Evolutionary conservation across 2,329 filamentous ascomycete species (phyloP).

Genomic region (Nigrospora oryzae): DNA sequence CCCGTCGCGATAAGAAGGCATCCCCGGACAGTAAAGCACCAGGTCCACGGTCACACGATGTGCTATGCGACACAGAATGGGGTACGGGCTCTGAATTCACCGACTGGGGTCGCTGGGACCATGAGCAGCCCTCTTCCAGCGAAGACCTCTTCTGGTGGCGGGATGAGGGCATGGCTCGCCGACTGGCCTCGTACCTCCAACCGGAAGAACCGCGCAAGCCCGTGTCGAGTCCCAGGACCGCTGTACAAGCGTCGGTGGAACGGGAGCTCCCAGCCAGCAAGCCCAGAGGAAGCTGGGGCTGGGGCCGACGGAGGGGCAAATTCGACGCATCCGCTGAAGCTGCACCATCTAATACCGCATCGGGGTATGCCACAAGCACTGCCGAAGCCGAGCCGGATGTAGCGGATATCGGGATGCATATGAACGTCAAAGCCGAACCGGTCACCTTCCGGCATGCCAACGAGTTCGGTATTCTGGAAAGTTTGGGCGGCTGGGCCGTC

Average conservation of each 20-base stretch:
- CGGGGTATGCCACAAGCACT: too few species aligned
- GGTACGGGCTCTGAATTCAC: constrained; percentile 24
- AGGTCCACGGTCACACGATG: constrained; percentile 1
- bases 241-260: constrained; percentile 20
- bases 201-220: constrained; percentile 6
- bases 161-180: constrained; percentile 35
- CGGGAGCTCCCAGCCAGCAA: constrained; percentile 18
- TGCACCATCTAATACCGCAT: too few species aligned
- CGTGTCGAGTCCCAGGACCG: constrained; percentile 6
- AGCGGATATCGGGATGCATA: constrained; percentile 11
- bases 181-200: constrained; percentile 34
- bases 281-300: constrained; percentile 23
- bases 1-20: neutral
- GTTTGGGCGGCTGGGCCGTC: constrained; percentile 38
- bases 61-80: constrained; percentile 8
- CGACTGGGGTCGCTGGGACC: constrained; percentile 36
- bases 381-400: neutral
- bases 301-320: constrained; percentile 9
- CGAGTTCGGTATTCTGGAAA: constrained; percentile 43
- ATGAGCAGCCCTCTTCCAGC: neutral
- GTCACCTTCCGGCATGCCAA: constrained; percentile 43
- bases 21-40: neutral
- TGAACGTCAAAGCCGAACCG: constrained; percentile 35
- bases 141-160: constrained; percentile 32
- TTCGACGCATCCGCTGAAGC: neutral